phyloP scores from a whole-genome alignment of 1,284 basidiomycete genomes.

The Abortiporus biennis region DNA sequence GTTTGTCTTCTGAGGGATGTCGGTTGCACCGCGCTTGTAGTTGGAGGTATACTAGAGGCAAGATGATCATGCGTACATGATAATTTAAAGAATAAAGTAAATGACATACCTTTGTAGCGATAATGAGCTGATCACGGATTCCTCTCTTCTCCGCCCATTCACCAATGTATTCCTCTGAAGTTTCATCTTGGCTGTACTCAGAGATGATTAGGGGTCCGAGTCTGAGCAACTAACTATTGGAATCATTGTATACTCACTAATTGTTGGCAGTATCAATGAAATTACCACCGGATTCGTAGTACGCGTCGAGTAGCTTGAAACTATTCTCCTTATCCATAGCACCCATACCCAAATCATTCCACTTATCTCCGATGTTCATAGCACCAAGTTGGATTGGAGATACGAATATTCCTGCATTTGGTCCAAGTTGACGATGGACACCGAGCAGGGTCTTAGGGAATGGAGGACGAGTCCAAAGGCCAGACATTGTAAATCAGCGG shows the following conservation, averaged over 20 bases:
- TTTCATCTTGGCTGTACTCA: conserved; percentile 4
- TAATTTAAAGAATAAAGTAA: neutral
- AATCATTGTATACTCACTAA: neutral
- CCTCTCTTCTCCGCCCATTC: conserved; percentile 31
- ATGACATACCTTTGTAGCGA: conserved; percentile 26
- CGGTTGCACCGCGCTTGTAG: conserved; percentile 12
- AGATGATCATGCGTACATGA: neutral
- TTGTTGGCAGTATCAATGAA: conserved; percentile 25
- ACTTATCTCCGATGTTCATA: no score
- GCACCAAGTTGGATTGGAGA: no score
- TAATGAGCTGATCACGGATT: conserved; percentile 32
- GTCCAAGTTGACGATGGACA: conserved; percentile 5
- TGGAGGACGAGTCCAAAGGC: conserved; percentile 3
- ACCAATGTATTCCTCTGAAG: conserved; percentile 21
- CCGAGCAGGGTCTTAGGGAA: conserved; percentile 1
- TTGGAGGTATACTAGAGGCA: conserved; percentile 6
- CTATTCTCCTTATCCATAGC: conserved; percentile 28
- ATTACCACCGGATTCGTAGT: conserved; percentile 24
- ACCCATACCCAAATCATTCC: conserved; percentile 37
- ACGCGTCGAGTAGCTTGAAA: conserved; percentile 28
- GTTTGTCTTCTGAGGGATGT: conserved; percentile 23
- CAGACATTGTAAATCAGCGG: no score
- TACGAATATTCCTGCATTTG: conserved; percentile 5
- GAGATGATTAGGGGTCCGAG: neutral
- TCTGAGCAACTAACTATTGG: no score